Evolutionary conservation across 2,329 filamentous ascomycete genomes (phyloP).

Genomic region (Ceratocystis huliohia): DNA sequence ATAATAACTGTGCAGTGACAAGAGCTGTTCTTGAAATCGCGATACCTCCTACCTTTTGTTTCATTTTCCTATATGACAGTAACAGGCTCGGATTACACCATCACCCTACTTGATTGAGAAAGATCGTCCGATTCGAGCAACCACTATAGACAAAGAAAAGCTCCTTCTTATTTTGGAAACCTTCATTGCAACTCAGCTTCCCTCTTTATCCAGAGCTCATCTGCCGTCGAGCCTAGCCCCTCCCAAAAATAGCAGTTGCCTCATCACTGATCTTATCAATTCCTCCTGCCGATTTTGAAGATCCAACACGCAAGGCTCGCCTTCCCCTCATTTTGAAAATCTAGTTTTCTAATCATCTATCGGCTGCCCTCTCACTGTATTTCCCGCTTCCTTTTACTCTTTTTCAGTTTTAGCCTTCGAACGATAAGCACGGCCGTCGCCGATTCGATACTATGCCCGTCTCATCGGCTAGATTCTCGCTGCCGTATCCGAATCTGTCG

Average conservation of each 20-base stretch:
- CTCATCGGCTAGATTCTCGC: conserved; percentile 24
- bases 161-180: background rate
- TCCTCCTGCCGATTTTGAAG: background rate
- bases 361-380: background rate
- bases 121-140: background rate
- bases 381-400: background rate
- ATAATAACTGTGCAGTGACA: background rate
- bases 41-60: background rate
- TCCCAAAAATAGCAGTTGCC: background rate
- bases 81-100: background rate
- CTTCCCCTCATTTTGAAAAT: background rate
- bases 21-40: background rate
- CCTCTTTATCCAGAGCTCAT: too few species aligned
- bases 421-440: background rate
- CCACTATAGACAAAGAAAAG: background rate
- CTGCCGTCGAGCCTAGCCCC: background rate
- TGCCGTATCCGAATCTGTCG: conserved; percentile 28
- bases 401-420: background rate
- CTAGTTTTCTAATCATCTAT: background rate
- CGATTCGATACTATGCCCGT: conserved; percentile 11
- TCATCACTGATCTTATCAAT: background rate
- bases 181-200: background rate
- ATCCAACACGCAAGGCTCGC: background rate
- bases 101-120: background rate
- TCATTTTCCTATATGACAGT: background rate